Evolutionary conservation across 306 rosid genomes (phyloP).

Genomic region (Quercus suber): DNA sequence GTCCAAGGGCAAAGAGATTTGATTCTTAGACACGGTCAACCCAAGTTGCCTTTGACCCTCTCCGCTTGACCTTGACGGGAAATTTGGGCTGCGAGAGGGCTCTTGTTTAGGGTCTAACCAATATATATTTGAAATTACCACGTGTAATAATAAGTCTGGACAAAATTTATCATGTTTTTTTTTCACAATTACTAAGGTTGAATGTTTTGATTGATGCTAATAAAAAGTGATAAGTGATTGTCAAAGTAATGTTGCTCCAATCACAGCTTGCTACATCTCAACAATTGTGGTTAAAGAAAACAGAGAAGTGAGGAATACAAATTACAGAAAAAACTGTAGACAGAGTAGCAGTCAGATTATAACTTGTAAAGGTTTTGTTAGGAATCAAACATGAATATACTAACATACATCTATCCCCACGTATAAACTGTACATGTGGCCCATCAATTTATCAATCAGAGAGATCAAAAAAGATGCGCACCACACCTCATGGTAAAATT

Average conservation of each 20-base stretch:
- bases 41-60: neutral
- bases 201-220: too few species aligned
- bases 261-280: too few species aligned
- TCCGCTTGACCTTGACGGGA: neutral
- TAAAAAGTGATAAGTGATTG: too few species aligned
- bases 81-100: too few species aligned
- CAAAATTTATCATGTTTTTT: too few species aligned
- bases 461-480: constrained; percentile 27
- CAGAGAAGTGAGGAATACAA: neutral
- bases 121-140: too few species aligned
- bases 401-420: constrained; percentile 41
- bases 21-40: neutral
- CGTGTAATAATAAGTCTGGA: too few species aligned
- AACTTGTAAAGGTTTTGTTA: constrained; percentile 8
- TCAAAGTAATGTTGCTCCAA: too few species aligned
- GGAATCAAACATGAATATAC: constrained; percentile 36
- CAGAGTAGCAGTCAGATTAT: constrained; percentile 2
- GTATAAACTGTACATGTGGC: constrained; percentile 65
- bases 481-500: constrained; percentile 39
- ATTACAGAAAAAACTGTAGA: neutral
- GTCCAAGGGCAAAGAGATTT: neutral
- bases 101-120: too few species aligned
- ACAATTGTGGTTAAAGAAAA: neutral
- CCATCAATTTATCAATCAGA: constrained; percentile 31
- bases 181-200: too few species aligned